These are phyloP conservation scores for Candida maltosa DNA, from an alignment of 805 yeast genomes.

Conservation along the genomic window DNA sequence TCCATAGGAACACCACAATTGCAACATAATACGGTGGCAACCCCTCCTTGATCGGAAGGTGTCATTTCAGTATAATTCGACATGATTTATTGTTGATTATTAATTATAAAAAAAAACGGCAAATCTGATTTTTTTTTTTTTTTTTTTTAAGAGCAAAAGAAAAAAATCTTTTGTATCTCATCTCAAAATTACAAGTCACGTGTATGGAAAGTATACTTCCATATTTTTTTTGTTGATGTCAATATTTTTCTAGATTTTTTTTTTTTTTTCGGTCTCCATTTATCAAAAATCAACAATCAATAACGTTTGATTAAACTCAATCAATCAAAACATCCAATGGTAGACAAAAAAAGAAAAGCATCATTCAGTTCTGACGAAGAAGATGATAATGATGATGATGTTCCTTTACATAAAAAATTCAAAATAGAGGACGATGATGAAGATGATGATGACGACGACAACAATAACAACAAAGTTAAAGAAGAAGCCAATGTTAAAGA, in stretches of 20 bases:
- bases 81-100: constrained; percentile 21
- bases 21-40: constrained; percentile 91
- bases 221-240: too few species aligned
- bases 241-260: too few species aligned
- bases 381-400: constrained; percentile 22
- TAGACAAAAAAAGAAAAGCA: constrained; percentile 30
- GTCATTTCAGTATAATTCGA: constrained; percentile 46
- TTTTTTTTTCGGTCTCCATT: not conserved
- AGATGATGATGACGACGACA: constrained; percentile 22
- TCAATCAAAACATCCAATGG: too few species aligned
- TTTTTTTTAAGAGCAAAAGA: not conserved
- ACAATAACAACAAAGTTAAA: constrained; percentile 17
- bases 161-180: too few species aligned
- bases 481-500: constrained; percentile 12
- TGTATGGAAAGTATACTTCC: too few species aligned
- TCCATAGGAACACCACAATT: constrained; percentile 99
- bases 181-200: too few species aligned
- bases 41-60: constrained; percentile 23
- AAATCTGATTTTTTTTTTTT: constrained; percentile 1
- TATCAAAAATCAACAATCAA: too few species aligned
- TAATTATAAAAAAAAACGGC: not conserved
- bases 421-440: constrained; percentile 18
- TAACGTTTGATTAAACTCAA: too few species aligned
- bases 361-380: constrained; percentile 24
- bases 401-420: constrained; percentile 21